Percentiles rank a stretch among this genome's conserved stretches.
Evolutionary conservation across 2,329 filamentous ascomycete species (phyloP).

Genomic region (Neofusicoccum kwambonambiense): DNA sequence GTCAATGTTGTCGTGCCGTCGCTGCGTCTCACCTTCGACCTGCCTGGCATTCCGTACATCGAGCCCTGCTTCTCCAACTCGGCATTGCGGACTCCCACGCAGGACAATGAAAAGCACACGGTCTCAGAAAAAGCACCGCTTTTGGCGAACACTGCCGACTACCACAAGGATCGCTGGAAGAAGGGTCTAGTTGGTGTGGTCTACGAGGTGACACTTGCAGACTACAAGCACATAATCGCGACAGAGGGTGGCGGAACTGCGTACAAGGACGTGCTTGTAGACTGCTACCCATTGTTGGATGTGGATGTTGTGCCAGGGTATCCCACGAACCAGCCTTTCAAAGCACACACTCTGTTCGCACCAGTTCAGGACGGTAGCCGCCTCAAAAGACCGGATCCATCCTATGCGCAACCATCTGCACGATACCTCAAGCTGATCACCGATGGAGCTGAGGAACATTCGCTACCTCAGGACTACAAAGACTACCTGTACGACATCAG

Average conservation of each 20-base stretch:
- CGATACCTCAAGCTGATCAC: slow-evolving; percentile 81
- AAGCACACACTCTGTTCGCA: slow-evolving; percentile 81
- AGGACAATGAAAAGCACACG: slow-evolving; percentile 26
- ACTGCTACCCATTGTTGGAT: slow-evolving; percentile 70
- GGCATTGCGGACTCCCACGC: slow-evolving; percentile 53
- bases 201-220: slow-evolving; percentile 82
- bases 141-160: slow-evolving; percentile 26
- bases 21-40: slow-evolving; percentile 77
- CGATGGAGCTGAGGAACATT: slow-evolving; percentile 75
- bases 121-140: slow-evolving; percentile 30
- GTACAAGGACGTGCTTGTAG: slow-evolving; percentile 81
- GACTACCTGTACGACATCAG: slow-evolving; percentile 67
- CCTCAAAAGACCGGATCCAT: slow-evolving; percentile 61
- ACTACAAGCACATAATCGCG: slow-evolving; percentile 82
- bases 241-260: slow-evolving; percentile 84
- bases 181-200: slow-evolving; percentile 89
- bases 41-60: slow-evolving; percentile 78
- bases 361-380: slow-evolving; percentile 47
- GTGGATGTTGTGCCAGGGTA: slow-evolving; percentile 59
- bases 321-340: slow-evolving; percentile 65
- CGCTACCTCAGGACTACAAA: slow-evolving; percentile 76
- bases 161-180: slow-evolving; percentile 64
- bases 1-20: slow-evolving; percentile 79
- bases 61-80: slow-evolving; percentile 95
- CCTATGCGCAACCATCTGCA: slow-evolving; percentile 77